These are phyloP conservation scores for Apophysomyces elegans DNA, from an alignment of 371 early-diverging fungal species.

Conservation along the genomic window DNA sequence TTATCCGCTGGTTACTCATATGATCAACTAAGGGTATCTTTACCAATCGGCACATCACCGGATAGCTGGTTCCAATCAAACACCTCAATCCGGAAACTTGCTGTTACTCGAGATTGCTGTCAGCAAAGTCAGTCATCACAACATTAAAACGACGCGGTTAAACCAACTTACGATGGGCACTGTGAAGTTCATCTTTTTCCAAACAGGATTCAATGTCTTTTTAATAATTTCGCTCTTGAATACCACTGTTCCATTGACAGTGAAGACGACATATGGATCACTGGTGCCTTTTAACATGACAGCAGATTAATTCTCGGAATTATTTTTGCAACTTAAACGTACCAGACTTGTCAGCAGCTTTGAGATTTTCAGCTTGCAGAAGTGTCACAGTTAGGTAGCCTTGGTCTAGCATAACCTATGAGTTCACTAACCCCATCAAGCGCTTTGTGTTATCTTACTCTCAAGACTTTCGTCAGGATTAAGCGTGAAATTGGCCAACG, in stretches of 20 bases:
- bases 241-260: slow-evolving; percentile 77
- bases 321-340: slow-evolving; percentile 1
- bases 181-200: slow-evolving; percentile 74
- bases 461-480: slow-evolving; percentile 64
- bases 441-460: slow-evolving; percentile 34
- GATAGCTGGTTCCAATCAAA: slow-evolving; percentile 85
- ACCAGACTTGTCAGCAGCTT: slow-evolving; percentile 57
- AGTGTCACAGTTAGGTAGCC: slow-evolving; percentile 53
- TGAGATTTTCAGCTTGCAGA: slow-evolving; percentile 49
- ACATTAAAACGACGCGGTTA: slow-evolving; percentile 2
- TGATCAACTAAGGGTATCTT: background rate
- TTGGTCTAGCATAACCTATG: slow-evolving; percentile 36
- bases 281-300: slow-evolving; percentile 55
- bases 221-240: slow-evolving; percentile 78
- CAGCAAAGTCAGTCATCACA: slow-evolving; percentile 5
- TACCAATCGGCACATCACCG: slow-evolving; percentile 63
- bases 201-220: slow-evolving; percentile 85
- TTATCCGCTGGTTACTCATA: background rate
- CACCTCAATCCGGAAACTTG: slow-evolving; percentile 72
- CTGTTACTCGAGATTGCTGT: slow-evolving; percentile 56
- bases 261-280: slow-evolving; percentile 84
- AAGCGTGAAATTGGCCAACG: slow-evolving; percentile 47
- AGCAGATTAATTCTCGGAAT: background rate
- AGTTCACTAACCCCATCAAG: no score
- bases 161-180: slow-evolving; percentile 63